These are phyloP conservation scores for Actinomucor elegans DNA, from an alignment of 371 early-diverging fungal genomes.

Conservation along the genomic window DNA sequence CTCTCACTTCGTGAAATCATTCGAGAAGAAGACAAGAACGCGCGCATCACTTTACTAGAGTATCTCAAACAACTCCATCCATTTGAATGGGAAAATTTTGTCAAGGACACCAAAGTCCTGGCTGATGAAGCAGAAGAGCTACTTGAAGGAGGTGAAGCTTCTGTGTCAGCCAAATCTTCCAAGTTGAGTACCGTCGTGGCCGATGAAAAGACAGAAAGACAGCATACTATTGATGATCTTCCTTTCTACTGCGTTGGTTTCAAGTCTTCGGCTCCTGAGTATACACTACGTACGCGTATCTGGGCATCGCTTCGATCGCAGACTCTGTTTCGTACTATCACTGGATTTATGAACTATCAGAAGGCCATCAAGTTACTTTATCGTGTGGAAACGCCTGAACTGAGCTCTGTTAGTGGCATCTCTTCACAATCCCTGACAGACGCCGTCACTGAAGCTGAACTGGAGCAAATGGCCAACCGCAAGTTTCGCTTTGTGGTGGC, in stretches of 20 bases:
- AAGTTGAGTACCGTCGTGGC: background rate
- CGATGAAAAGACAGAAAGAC: conserved; percentile 48
- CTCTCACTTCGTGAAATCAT: conserved; percentile 81
- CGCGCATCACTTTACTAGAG: conserved; percentile 79
- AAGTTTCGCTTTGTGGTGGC: conserved; percentile 86
- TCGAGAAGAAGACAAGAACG: conserved; percentile 78
- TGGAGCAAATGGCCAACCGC: conserved; percentile 67
- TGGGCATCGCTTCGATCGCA: conserved; percentile 90
- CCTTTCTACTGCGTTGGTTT: conserved; percentile 84
- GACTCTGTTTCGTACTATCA: conserved; percentile 85
- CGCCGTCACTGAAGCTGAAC: conserved; percentile 48
- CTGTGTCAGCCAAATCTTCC: conserved; percentile 7
- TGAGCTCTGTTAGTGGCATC: conserved; percentile 50
- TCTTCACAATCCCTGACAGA: conserved; percentile 10
- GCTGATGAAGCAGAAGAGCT: conserved; percentile 57
- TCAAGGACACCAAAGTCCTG: conserved; percentile 80
- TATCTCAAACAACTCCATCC: conserved; percentile 82
- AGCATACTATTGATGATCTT: conserved; percentile 67
- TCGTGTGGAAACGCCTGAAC: conserved; percentile 78
- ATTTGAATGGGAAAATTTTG: conserved; percentile 90
- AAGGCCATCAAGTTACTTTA: conserved; percentile 81
- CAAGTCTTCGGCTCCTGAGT: conserved; percentile 81
- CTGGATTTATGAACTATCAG: conserved; percentile 88
- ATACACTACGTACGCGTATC: conserved; percentile 81
- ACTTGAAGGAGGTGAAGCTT: background rate